Evolutionary conservation across 1,284 basidiomycete species (phyloP).

Genomic region (Anthracocystis panici-leucophaei): DNA sequence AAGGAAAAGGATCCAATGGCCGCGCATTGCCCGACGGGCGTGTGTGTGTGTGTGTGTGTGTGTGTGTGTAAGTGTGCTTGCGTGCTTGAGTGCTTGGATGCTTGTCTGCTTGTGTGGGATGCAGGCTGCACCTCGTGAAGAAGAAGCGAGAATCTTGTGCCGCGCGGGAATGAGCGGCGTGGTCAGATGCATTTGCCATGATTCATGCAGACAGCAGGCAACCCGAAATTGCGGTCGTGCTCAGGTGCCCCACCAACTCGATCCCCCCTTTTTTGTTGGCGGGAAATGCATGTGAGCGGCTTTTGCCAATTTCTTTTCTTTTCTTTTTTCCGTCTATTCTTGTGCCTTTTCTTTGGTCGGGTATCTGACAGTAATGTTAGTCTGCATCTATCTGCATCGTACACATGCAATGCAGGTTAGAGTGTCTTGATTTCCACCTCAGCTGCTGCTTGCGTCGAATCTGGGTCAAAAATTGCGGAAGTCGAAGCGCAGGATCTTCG

Average conservation of each 20-base stretch:
- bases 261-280: neutral
- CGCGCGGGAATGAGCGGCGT: slow-evolving; percentile 31
- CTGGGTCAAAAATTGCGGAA: slow-evolving; percentile 20
- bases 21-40: no score
- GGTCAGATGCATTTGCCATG: slow-evolving; percentile 24
- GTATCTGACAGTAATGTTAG: neutral
- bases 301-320: neutral
- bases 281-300: no score
- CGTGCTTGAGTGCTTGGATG: no score
- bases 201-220: slow-evolving; percentile 20
- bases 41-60: no score
- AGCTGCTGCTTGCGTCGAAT: slow-evolving; percentile 5
- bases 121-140: neutral
- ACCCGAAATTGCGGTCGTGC: slow-evolving; percentile 30
- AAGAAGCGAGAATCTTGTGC: neutral
- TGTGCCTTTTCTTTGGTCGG: neutral
- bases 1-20: no score
- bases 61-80: no score
- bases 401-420: neutral
- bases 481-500: neutral
- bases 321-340: neutral
- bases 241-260: neutral
- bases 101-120: no score
- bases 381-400: neutral
- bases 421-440: neutral